phyloP scores from a whole-genome alignment of 106 monocot species.

The Dioscorea alata region DNA sequence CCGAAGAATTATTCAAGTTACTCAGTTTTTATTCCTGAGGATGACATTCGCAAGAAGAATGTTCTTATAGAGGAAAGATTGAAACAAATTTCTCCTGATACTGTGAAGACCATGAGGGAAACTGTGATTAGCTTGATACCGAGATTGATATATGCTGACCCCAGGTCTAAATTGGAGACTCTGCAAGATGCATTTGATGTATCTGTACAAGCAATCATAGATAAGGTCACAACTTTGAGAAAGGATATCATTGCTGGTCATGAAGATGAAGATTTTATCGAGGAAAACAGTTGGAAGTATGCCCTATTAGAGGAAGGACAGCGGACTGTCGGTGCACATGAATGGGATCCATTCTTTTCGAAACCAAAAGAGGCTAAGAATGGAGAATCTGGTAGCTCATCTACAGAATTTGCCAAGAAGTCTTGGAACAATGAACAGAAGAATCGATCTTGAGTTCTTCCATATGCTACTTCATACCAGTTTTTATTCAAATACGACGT shows the following conservation, averaged over 20 bases:
- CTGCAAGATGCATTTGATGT: conserved; percentile 83
- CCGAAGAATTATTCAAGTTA: conserved; percentile 57
- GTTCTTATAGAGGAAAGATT: conserved; percentile 48
- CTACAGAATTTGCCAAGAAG: conserved; percentile 42
- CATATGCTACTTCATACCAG: too few species aligned
- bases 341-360: conserved; percentile 80
- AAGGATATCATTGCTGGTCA: conserved; percentile 50
- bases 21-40: conserved; percentile 76
- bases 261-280: conserved; percentile 58
- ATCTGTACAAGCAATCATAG: conserved; percentile 55
- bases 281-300: conserved; percentile 94
- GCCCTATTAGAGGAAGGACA: conserved; percentile 54
- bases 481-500: too few species aligned
- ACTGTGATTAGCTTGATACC: conserved; percentile 72
- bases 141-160: conserved; percentile 70
- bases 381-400: conserved; percentile 26
- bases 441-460: conserved; percentile 20
- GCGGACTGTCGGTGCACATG: conserved; percentile 48
- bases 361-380: conserved; percentile 53
- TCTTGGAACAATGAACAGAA: conserved; percentile 57
- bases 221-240: conserved; percentile 51
- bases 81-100: conserved; percentile 32
- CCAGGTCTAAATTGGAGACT: conserved; percentile 57
- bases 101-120: conserved; percentile 60
- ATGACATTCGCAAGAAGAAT: conserved; percentile 48